Evolutionary conservation across 2,329 filamentous ascomycete genomes (phyloP), one percentile per base, ranked within the genome.

Genomic region (Celoporthe dispersa): DNA sequence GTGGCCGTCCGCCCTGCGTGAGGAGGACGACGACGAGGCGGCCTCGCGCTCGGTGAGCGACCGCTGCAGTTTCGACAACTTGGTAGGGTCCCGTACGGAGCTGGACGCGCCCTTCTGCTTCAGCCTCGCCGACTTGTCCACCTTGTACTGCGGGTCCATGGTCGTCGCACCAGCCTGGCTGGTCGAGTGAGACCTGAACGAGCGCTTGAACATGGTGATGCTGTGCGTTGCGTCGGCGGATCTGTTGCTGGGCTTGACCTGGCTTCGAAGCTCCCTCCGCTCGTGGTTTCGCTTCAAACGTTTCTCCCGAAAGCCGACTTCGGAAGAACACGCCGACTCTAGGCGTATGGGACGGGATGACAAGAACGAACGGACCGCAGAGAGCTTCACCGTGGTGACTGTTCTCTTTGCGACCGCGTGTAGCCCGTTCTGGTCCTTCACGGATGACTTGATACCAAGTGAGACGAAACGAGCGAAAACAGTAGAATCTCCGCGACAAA

Each of bases 181-280:
- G 80, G 81, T 75, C 77, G 95, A 91, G 81, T 91, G 91, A 76
- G 91, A 91, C 81, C 90, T 87, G 84, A 96, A 94, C 79, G 94
- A 94, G 81, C 93, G 93, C 85, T 94, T 97, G 87, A 97, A 97
- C 93, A 97, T 97, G 82, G 80, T 85, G 84, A 79, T 71, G 78
- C 75, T 70, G 79, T 80, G 41, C 39, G 2, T 61, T 53, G 3
- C 22, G 67, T 69, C 66, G 68, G 66, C 66, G 65, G 70, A 28
- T 67, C 33, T 68, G n/a, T 37, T 68, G n/a, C 55, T 64, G 61
- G 59, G 57, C 62, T 68, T 70, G 68, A 33, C 67, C 41, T 67
- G 66, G 51, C 64, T 61, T 53, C 68, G 68, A 68, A 72, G 39
- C 59, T 67, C 57, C 53, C 66, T 68, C 70, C 51, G 69, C 64